Base-by-base conservation (phyloP, 306 rosid species). In the Cucumis melo region DNA sequence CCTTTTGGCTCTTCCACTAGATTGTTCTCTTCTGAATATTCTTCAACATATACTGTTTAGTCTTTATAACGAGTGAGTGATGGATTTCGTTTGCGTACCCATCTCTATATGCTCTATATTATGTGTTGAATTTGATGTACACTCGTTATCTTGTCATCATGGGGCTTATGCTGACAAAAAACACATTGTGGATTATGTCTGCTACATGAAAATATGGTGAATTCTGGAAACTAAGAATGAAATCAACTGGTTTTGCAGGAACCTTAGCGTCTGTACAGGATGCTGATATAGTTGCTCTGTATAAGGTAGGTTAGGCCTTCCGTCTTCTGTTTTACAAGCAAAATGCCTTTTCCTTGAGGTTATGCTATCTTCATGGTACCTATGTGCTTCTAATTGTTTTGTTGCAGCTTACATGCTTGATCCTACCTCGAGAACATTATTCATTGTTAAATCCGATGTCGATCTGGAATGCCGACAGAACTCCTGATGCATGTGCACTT, bases 321-420 rank as follows among this genome's bases (percentile, higher is more conserved):
- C 17, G 9, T 39, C 23, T 21, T 42, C 24, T 67, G 34, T 67
- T 21, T 41, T 42, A 65, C 17, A 65, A 39, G 29, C 73, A 66
- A 38, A 65, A 74, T 73, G 13, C 55, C 10, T 10, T 36, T 38
- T 75, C 67, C 75, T 68, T 68, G 75, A 44, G 11, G 38, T 68
- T 13, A 12, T 41, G 20, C 13, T 42, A 42, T 44, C 38, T 24
- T 14, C 55, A 48, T 27, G 24, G 41, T 71, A 82, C 78, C 39
- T 27, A 82, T 71, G 7, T 77, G 80, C 77, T 81, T 46, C 83
- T 87, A 79, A 71, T 76, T 82, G 17, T 84, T 86, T 76, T 82
- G 17, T 84, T 86, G 82, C 91, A 94, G 98, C 81, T 94, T 76
- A 87, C 89, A 20, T 94, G 98, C 81, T 81, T 94, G 83, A 85